These are phyloP conservation scores for Ganoderma sinense DNA, from an alignment of 1,284 basidiomycete species.

Conservation along the genomic window DNA sequence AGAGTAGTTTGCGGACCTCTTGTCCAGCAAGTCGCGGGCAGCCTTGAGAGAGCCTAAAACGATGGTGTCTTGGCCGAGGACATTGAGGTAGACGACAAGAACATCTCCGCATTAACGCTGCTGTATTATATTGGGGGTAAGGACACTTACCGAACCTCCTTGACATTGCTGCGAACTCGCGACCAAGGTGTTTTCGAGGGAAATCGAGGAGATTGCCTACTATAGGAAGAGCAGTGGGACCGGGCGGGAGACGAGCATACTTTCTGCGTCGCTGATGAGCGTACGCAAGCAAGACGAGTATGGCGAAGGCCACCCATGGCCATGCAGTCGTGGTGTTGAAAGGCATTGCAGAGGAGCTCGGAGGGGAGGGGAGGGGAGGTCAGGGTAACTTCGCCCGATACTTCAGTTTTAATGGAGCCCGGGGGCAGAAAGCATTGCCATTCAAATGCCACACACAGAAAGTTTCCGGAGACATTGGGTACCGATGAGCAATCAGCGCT, in stretches of 20 bases:
- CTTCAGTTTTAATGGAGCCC: neutral
- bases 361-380: neutral
- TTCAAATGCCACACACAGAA: no score
- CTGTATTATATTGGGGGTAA: no score
- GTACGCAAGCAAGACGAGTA: neutral
- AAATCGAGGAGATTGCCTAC: conserved; percentile 8
- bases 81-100: conserved; percentile 62
- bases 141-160: neutral
- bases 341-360: neutral
- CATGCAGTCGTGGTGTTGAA: neutral
- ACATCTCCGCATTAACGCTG: no score
- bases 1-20: conserved; percentile 71
- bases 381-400: neutral
- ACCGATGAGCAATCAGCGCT: no score
- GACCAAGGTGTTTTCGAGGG: conserved; percentile 9
- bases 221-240: conserved; percentile 5
- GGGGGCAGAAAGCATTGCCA: no score
- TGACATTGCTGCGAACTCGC: neutral
- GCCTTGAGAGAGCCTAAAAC: conserved; percentile 62
- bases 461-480: no score
- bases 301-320: neutral
- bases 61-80: conserved; percentile 67
- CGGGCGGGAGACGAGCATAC: conserved; percentile 4
- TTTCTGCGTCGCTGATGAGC: neutral
- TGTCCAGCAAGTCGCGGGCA: conserved; percentile 69